These are phyloP conservation scores for Cryptococcus sp. DNA, from an alignment of 1,284 basidiomycete genomes.

Conservation along the genomic window DNA sequence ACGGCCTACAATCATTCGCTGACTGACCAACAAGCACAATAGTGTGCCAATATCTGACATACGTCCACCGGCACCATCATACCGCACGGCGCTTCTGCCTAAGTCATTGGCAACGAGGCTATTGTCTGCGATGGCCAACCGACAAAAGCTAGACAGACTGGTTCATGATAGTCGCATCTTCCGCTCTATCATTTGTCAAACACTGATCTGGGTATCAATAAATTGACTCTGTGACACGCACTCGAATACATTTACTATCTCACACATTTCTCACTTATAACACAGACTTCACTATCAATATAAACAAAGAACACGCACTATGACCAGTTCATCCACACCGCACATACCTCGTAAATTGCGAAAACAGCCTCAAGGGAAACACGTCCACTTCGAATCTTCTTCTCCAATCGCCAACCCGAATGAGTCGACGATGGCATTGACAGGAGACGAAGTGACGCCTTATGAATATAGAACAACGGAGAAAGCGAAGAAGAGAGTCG, in stretches of 20 bases:
- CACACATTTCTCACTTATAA: neutral
- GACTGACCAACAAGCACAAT: too few relatives aligned
- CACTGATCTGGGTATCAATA: too few relatives aligned
- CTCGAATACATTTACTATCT: too few relatives aligned
- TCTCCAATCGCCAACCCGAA: neutral
- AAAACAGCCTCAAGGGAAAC: slow-evolving; percentile 3
- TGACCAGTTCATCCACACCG: neutral
- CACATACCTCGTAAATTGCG: slow-evolving; percentile 2
- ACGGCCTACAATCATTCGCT: too few relatives aligned
- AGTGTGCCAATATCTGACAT: too few relatives aligned
- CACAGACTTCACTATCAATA: neutral
- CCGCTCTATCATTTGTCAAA: too few relatives aligned
- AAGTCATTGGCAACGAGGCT: neutral
- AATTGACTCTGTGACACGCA: too few relatives aligned
- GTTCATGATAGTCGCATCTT: too few relatives aligned
- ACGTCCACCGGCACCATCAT: too few relatives aligned
- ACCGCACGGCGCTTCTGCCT: too few relatives aligned
- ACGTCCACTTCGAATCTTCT: slow-evolving; percentile 1
- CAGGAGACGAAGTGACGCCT: slow-evolving; percentile 4
- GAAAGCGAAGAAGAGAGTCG: slow-evolving; percentile 6
- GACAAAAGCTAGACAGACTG: neutral
- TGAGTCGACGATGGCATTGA: neutral
- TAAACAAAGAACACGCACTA: neutral
- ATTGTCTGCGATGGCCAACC: too few relatives aligned
- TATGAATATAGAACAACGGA: neutral